Percentiles rank a stretch among this genome's conserved stretches.
Evolutionary conservation across 2,329 filamentous ascomycete genomes (phyloP).

Genomic region (Pseudocercospora fijiensis): DNA sequence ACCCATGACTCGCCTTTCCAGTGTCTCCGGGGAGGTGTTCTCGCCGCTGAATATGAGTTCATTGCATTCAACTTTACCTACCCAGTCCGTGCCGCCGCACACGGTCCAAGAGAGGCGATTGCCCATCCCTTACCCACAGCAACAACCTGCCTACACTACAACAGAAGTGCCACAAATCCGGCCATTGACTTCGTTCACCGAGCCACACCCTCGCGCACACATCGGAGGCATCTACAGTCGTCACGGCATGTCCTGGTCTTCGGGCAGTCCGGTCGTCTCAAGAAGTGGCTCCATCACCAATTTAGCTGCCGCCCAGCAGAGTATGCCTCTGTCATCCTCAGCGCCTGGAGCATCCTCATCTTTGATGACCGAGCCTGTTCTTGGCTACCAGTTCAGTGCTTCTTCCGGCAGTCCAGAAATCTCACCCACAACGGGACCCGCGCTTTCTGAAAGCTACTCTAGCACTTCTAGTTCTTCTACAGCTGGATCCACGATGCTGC

Average conservation of each 20-base stretch:
- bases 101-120: slow-evolving; percentile 36
- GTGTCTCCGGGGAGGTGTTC: slow-evolving; percentile 31
- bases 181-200: slow-evolving; percentile 29
- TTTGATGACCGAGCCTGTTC: slow-evolving; percentile 24
- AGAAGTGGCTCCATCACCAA: slow-evolving; percentile 19
- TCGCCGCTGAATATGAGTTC: slow-evolving; percentile 39
- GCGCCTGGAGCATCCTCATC: slow-evolving; percentile 9
- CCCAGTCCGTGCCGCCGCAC: slow-evolving; percentile 36
- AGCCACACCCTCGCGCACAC: slow-evolving; percentile 27
- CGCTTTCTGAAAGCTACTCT: slow-evolving; percentile 26
- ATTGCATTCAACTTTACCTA: slow-evolving; percentile 37
- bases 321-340: slow-evolving; percentile 13
- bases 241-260: slow-evolving; percentile 35
- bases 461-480: slow-evolving; percentile 25
- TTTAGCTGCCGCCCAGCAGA: slow-evolving; percentile 8
- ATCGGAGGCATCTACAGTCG: slow-evolving; percentile 35
- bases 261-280: slow-evolving; percentile 19
- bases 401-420: slow-evolving; percentile 28
- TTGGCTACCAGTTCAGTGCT: slow-evolving; percentile 35
- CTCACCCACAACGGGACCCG: slow-evolving; percentile 27
- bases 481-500: slow-evolving; percentile 25
- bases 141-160: slow-evolving; percentile 20
- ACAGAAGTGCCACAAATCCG: slow-evolving; percentile 29
- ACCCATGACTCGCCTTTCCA: slow-evolving; percentile 29
- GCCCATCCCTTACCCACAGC: slow-evolving; percentile 33